A percentile compares a stretch with the other conserved stretches of the same genome.
Conservation (phyloP, 2,329 filamentous ascomycete genomes). For the Acrocalymma vagum region DNA sequence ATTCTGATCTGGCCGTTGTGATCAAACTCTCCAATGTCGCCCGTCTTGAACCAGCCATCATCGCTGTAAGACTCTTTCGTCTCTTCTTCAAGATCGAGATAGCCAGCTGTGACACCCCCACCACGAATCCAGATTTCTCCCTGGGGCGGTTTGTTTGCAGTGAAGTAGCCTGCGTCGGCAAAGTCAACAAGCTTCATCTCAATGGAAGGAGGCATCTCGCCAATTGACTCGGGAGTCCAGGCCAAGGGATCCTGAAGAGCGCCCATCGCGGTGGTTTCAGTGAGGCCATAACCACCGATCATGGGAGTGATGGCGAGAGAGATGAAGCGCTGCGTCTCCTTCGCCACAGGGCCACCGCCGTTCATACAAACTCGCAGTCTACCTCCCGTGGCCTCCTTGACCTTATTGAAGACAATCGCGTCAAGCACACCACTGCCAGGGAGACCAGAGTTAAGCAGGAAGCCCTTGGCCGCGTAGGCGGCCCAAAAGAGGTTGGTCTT, state of each 20-base stretch:
- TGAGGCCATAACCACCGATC: slow-evolving; percentile 93
- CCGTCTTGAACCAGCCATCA: slow-evolving; percentile 97
- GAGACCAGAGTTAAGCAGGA: slow-evolving; percentile 67
- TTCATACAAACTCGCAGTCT: slow-evolving; percentile 90
- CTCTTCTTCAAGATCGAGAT: slow-evolving; percentile 87
- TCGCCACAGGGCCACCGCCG: slow-evolving; percentile 88
- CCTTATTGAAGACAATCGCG: slow-evolving; percentile 86
- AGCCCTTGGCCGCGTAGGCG: slow-evolving; percentile 67
- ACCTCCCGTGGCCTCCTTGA: slow-evolving; percentile 89
- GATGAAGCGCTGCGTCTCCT: slow-evolving; percentile 88
- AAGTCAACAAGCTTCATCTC: slow-evolving; percentile 94
- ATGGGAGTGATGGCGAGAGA: slow-evolving; percentile 93
- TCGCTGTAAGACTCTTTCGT: slow-evolving; percentile 77
- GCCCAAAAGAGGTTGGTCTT: slow-evolving; percentile 82
- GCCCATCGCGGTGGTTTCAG: slow-evolving; percentile 88
- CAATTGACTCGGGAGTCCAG: slow-evolving; percentile 80
- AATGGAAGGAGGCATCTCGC: slow-evolving; percentile 77
- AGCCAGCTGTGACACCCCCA: slow-evolving; percentile 75
- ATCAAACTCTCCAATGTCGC: slow-evolving; percentile 93
- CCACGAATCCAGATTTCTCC: slow-evolving; percentile 94
- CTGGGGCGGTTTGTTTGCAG: slow-evolving; percentile 79
- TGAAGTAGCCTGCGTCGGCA: slow-evolving; percentile 84
- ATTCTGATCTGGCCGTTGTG: slow-evolving; percentile 80
- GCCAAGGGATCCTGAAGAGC: slow-evolving; percentile 84
- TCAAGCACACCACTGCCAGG: slow-evolving; percentile 78